phyloP scores from a whole-genome alignment of 2,329 filamentous ascomycete genomes.

The Fusarium sp. region DNA sequence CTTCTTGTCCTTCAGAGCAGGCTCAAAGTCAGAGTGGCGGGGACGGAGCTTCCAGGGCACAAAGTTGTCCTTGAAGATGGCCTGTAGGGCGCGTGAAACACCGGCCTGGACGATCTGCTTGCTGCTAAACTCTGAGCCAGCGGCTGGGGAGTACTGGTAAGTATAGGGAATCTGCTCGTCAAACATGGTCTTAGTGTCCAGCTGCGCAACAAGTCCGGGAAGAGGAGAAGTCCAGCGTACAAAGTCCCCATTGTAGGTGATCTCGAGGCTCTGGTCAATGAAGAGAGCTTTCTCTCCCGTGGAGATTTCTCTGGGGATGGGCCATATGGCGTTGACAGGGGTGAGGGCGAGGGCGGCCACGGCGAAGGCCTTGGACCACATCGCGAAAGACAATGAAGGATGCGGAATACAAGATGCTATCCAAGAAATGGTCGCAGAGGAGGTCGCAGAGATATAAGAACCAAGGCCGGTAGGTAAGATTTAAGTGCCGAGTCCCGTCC shows the following conservation, averaged over 20 bases:
- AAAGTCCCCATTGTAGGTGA: slow-evolving; percentile 66
- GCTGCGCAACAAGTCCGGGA: slow-evolving; percentile 35
- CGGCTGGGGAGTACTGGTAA: slow-evolving; percentile 53
- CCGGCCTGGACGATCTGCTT: slow-evolving; percentile 63
- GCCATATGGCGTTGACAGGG: slow-evolving; percentile 64
- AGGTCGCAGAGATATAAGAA: slow-evolving; percentile 2
- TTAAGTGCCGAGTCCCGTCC: slow-evolving; percentile 17
- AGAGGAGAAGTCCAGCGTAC: slow-evolving; percentile 58
- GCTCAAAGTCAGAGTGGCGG: slow-evolving; percentile 70
- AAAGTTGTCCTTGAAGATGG: slow-evolving; percentile 72
- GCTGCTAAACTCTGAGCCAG: slow-evolving; percentile 55
- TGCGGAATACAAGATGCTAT: background rate
- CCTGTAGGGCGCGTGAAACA: slow-evolving; percentile 65
- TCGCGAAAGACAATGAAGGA: slow-evolving; percentile 20
- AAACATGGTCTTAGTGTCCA: slow-evolving; percentile 47
- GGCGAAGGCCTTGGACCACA: slow-evolving; percentile 48
- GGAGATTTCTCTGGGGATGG: slow-evolving; percentile 59
- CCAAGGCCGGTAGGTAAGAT: slow-evolving; percentile 9
- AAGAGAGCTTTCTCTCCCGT: slow-evolving; percentile 62
- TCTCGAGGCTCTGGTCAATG: slow-evolving; percentile 59
- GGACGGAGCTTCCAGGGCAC: slow-evolving; percentile 80
- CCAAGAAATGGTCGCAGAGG: background rate
- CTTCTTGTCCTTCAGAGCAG: slow-evolving; percentile 54
- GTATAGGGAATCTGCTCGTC: slow-evolving; percentile 58
- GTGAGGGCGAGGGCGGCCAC: slow-evolving; percentile 52